Percentiles rank a stretch among this genome's conserved stretches.
Evolutionary conservation across 108 stramenopile species (phyloP).

Genomic region (Cyclotella baltica): DNA sequence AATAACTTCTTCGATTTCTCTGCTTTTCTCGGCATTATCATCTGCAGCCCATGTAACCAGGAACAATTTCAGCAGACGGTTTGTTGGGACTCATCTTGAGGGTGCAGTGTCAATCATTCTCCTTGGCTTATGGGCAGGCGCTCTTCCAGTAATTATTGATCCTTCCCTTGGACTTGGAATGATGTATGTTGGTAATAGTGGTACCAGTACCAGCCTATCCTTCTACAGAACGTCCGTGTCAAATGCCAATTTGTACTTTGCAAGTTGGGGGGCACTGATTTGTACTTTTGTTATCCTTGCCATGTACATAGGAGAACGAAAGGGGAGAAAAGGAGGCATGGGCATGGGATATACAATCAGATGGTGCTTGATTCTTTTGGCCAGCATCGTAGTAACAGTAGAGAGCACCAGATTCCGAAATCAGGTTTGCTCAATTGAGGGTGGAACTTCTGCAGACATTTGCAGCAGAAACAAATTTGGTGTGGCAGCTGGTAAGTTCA

Average conservation of each 20-base stretch:
- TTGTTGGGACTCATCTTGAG: background rate
- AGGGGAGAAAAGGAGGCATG: background rate
- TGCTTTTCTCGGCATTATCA: no score
- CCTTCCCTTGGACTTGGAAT: background rate
- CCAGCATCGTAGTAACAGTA: background rate
- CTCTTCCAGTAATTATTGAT: background rate
- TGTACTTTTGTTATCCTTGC: background rate
- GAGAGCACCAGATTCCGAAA: background rate
- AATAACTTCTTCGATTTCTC: no score
- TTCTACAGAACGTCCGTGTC: background rate
- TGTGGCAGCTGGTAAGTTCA: background rate
- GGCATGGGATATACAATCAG: background rate
- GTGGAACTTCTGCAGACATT: background rate
- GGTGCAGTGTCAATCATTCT: background rate
- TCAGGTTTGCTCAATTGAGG: background rate
- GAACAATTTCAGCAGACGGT: no score
- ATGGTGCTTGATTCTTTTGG: background rate
- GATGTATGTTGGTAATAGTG: background rate
- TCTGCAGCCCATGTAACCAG: no score
- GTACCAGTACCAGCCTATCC: background rate
- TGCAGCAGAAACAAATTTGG: background rate
- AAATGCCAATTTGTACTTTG: slow-evolving; percentile 1
- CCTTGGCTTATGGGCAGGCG: background rate
- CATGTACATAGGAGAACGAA: background rate
- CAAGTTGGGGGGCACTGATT: background rate